Conservation (phyloP, 306 rosid genomes). For the Trifolium repens region DNA sequence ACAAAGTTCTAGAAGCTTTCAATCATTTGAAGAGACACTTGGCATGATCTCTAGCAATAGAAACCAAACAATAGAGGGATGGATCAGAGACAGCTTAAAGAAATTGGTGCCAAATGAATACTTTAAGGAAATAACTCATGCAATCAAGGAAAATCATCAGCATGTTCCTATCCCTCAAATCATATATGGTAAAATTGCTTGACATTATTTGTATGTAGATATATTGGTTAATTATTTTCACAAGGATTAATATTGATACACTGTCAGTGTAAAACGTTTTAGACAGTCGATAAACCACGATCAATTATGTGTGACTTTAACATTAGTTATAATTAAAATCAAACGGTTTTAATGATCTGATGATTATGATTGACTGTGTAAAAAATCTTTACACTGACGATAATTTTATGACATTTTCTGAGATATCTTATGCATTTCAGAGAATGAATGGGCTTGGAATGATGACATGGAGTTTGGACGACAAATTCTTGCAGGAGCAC, state of each 20-base stretch:
- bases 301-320: not conserved
- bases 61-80: conserved; percentile 46
- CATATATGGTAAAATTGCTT: conserved; percentile 49
- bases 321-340: not conserved
- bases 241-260: not conserved
- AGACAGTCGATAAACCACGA: not conserved
- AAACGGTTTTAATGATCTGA: not conserved
- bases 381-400: not conserved
- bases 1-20: conserved; percentile 38
- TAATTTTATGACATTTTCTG: conserved; percentile 10
- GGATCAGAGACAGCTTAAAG: conserved; percentile 52
- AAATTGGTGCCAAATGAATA: conserved; percentile 47
- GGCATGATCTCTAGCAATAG: conserved; percentile 51
- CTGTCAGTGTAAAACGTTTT: not conserved
- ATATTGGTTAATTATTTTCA: not conserved
- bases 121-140: conserved; percentile 46
- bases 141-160: conserved; percentile 41
- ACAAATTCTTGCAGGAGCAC: conserved; percentile 82
- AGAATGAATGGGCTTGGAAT: conserved; percentile 63
- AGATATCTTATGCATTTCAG: conserved; percentile 39
- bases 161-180: conserved; percentile 58
- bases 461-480: conserved; percentile 78
- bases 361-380: too few relatives aligned
- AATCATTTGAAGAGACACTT: conserved; percentile 58
- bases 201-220: conserved; percentile 11